Percentiles rank a stretch among this genome's conserved stretches.
Evolutionary conservation across 225 moss, liverwort and hornwort genomes (phyloP).

Genomic region (Antitrichia curtipendula): DNA sequence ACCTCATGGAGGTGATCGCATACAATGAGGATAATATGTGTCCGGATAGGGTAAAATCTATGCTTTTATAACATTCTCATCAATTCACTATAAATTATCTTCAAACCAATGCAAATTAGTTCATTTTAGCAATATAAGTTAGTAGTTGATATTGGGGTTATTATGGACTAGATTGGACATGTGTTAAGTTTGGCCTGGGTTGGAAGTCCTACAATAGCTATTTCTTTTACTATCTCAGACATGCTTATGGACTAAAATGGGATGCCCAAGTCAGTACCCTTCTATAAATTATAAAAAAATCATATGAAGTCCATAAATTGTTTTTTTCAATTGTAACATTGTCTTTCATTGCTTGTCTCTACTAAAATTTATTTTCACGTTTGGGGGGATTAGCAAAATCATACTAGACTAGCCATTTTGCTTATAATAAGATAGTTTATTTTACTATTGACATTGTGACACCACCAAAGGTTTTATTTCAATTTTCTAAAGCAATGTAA

Average conservation of each 20-base stretch:
- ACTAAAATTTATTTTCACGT: neutral
- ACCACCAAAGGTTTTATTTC: neutral
- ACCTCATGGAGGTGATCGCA: neutral
- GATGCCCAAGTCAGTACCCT: rapidly evolving
- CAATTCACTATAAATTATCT: neutral
- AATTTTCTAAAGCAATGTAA: neutral
- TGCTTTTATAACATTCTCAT: neutral
- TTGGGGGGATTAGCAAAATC: too few relatives aligned
- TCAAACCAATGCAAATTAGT: too few relatives aligned
- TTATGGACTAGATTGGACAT: neutral
- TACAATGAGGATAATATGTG: neutral
- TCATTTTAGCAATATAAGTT: rapidly evolving
- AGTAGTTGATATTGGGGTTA: neutral
- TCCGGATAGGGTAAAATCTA: neutral
- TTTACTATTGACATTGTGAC: neutral
- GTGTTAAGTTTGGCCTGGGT: rapidly evolving
- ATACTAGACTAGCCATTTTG: too few relatives aligned
- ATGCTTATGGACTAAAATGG: rapidly evolving
- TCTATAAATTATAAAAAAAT: neutral
- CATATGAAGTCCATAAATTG: neutral
- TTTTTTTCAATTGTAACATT: neutral
- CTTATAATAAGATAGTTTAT: rapidly evolving
- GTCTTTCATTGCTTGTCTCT: neutral
- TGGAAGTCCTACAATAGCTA: neutral
- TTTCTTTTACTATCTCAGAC: neutral